phyloP scores from a whole-genome alignment of 441 rosid genomes.

The Adansonia gregorii region DNA sequence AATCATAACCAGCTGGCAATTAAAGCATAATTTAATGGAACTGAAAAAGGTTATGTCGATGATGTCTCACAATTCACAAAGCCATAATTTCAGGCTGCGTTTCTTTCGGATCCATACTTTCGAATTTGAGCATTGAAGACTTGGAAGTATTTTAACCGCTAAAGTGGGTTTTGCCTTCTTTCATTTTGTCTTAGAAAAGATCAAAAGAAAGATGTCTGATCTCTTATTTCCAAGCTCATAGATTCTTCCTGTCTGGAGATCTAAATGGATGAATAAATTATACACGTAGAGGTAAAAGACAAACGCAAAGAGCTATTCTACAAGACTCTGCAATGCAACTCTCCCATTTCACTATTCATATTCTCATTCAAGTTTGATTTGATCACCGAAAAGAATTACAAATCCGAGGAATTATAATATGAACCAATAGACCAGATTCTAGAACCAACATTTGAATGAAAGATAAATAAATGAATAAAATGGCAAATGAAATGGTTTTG shows the following conservation, averaged over 20 bases:
- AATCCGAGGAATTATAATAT: background rate
- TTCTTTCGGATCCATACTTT: background rate
- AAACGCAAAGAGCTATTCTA: background rate
- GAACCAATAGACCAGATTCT: background rate
- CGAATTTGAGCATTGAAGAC: background rate
- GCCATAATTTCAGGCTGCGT: slow-evolving; percentile 16
- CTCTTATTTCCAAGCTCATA: slow-evolving; percentile 7
- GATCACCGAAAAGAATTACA: slow-evolving; percentile 15
- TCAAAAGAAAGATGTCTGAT: background rate
- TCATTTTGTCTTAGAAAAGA: slow-evolving; percentile 12
- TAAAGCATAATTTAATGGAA: background rate
- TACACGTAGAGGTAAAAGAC: background rate
- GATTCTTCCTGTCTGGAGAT: slow-evolving; percentile 13
- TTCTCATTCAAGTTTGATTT: background rate
- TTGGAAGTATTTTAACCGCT: background rate
- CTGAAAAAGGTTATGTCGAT: background rate
- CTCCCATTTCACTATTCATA: background rate
- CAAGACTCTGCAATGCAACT: background rate
- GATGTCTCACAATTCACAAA: background rate
- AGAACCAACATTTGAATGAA: background rate
- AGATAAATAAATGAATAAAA: slow-evolving; percentile 12
- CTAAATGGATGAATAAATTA: background rate
- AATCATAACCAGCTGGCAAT: slow-evolving; percentile 22
- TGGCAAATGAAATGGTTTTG: background rate
- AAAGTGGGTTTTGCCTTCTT: background rate